A percentile compares a stretch with the other conserved stretches of the same genome.
phyloP scores from a whole-genome alignment of 2,329 filamentous ascomycete genomes.

The Tolypocladium sp. region DNA sequence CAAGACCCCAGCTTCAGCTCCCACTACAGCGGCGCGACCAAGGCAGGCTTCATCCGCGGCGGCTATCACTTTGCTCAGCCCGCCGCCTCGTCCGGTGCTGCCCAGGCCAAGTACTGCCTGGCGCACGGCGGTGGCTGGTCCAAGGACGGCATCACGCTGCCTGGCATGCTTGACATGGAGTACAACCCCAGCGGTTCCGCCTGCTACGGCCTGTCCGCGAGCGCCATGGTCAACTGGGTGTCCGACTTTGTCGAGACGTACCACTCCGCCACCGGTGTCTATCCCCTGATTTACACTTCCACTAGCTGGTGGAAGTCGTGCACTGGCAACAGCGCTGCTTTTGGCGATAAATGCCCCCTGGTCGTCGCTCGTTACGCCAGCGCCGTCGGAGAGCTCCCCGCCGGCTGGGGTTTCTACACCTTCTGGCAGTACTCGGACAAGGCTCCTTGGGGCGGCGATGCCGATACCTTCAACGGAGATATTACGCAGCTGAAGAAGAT shows the following conservation, averaged over 20 bases:
- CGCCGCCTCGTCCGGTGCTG: slow-evolving; percentile 35
- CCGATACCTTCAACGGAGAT: slow-evolving; percentile 12
- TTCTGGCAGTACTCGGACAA: slow-evolving; percentile 29
- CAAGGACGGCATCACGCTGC: slow-evolving; percentile 42
- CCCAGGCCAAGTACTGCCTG: slow-evolving; percentile 43
- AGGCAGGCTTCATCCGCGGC: slow-evolving; percentile 42
- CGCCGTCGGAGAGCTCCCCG: slow-evolving; percentile 33
- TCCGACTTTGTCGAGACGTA: slow-evolving; percentile 43
- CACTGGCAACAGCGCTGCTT: slow-evolving; percentile 31
- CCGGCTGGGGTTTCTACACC: slow-evolving; percentile 41
- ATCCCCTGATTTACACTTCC: slow-evolving; percentile 42
- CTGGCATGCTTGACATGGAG: slow-evolving; percentile 49
- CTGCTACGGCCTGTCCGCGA: slow-evolving; percentile 36
- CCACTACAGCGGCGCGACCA: slow-evolving; percentile 33
- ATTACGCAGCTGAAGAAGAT: slow-evolving; percentile 10
- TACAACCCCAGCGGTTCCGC: slow-evolving; percentile 18
- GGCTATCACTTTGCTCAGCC: slow-evolving; percentile 39
- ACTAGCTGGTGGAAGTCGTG: slow-evolving; percentile 45
- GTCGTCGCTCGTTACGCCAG: slow-evolving; percentile 36
- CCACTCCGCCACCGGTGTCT: slow-evolving; percentile 11
- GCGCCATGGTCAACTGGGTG: slow-evolving; percentile 43
- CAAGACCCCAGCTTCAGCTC: slow-evolving; percentile 33
- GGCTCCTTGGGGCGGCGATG: slow-evolving; percentile 10
- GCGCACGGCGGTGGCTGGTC: slow-evolving; percentile 45
- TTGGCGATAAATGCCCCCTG: slow-evolving; percentile 27